phyloP scores from a whole-genome alignment of 1,139 yeast species.

The Zygosaccharomyces sapae region DNA sequence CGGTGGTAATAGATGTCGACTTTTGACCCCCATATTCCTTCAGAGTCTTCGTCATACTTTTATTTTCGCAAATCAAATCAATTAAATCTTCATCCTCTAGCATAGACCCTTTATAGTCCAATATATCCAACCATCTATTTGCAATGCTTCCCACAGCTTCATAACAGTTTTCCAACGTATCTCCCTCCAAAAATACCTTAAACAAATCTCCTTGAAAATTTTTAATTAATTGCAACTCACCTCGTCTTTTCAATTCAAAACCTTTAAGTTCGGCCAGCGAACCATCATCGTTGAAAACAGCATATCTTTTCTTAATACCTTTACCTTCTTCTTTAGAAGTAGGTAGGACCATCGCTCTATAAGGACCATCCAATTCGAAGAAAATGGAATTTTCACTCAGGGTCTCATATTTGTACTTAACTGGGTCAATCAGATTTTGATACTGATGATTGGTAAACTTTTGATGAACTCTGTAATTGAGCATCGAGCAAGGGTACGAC shows the following conservation, averaged over 20 bases:
- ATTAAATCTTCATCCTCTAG: conserved; percentile 92
- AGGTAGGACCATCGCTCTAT: conserved; percentile 94
- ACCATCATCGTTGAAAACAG: conserved; percentile 94
- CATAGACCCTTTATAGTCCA: conserved; percentile 81
- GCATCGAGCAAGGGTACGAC: conserved; percentile 95
- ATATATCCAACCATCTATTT: conserved; percentile 90
- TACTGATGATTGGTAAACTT: conserved; percentile 92
- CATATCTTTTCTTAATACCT: conserved; percentile 92
- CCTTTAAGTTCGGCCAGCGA: conserved; percentile 93
- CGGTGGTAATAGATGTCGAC: conserved; percentile 94
- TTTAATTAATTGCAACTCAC: conserved; percentile 89
- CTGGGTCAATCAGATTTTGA: conserved; percentile 75
- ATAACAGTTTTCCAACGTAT: conserved; percentile 73
- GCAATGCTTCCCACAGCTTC: conserved; percentile 89
- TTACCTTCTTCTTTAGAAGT: conserved; percentile 97
- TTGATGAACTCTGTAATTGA: conserved; percentile 88
- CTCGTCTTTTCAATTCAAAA: conserved; percentile 93
- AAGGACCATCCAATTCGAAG: conserved; percentile 98
- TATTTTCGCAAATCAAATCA: conserved; percentile 91
- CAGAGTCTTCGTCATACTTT: conserved; percentile 89
- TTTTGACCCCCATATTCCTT: conserved; percentile 88
- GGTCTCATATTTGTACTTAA: conserved; percentile 63
- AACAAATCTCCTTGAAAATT: conserved; percentile 94
- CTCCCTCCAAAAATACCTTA: conserved; percentile 84
- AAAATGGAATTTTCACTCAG: conserved; percentile 90